phyloP scores from a whole-genome alignment of 495 filamentous ascomycete genomes.

The Trypethelium eluteriae region DNA sequence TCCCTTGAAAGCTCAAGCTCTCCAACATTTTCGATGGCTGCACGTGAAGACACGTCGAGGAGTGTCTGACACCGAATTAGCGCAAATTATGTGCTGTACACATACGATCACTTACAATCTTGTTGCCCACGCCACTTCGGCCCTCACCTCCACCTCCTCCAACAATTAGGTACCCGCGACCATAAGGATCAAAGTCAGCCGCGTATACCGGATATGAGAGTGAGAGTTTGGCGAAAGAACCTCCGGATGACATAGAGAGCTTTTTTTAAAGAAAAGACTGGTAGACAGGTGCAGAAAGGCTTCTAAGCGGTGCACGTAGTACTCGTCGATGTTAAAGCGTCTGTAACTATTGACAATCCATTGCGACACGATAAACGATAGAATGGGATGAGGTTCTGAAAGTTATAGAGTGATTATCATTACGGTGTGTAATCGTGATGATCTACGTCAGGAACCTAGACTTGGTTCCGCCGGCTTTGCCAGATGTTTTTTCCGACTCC shows the following conservation, averaged over 20 bases:
- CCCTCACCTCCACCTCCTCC: conserved; percentile 85
- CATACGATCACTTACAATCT: conserved; percentile 55
- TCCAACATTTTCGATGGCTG: conserved; percentile 55
- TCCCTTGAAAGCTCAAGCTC: conserved; percentile 76
- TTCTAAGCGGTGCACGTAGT: neutral
- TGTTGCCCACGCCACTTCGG: conserved; percentile 80
- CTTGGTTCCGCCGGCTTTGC: too few relatives aligned
- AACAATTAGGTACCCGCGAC: conserved; percentile 68
- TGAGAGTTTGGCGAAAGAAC: conserved; percentile 55
- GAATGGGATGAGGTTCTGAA: too few relatives aligned
- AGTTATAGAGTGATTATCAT: too few relatives aligned
- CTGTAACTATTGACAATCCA: too few relatives aligned
- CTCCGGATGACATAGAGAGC: conserved; percentile 6
- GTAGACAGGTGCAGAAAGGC: neutral
- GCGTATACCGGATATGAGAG: conserved; percentile 84
- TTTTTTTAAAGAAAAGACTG: neutral
- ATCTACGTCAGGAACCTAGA: neutral
- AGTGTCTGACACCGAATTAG: conserved; percentile 45
- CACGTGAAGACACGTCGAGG: conserved; percentile 56
- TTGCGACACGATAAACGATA: too few relatives aligned
- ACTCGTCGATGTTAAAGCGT: too few relatives aligned
- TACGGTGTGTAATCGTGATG: neutral
- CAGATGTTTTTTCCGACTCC: too few relatives aligned
- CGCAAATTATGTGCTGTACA: neutral
- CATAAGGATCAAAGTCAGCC: conserved; percentile 77